phyloP scores from a whole-genome alignment of 2,329 filamentous ascomycete species.

The Neofusicoccum kwambonambiense region DNA sequence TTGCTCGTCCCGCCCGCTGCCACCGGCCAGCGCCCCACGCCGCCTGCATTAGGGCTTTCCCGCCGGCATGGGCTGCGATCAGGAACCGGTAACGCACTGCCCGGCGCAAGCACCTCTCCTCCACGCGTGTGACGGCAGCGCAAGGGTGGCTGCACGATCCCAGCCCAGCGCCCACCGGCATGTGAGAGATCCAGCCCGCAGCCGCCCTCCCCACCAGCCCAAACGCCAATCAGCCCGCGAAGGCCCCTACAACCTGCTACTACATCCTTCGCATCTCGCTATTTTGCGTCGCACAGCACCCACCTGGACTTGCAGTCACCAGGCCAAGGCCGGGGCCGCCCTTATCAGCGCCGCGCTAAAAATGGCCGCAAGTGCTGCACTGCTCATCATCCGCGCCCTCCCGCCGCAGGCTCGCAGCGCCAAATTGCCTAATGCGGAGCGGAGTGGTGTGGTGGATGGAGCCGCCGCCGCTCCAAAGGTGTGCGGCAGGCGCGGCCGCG shows the following conservation, averaged over 20 bases:
- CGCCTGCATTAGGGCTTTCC: background rate
- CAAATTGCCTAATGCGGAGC: background rate
- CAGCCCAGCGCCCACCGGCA: background rate
- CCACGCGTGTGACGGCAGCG: background rate
- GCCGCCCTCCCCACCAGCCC: background rate
- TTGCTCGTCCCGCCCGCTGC: background rate
- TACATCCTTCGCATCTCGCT: background rate
- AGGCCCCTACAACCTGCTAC: background rate
- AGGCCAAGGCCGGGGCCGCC: background rate
- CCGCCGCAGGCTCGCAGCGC: background rate
- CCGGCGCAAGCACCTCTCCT: background rate
- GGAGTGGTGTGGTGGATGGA: background rate
- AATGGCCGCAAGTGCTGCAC: background rate
- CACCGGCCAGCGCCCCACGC: background rate
- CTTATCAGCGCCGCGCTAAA: background rate
- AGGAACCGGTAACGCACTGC: slow-evolving; percentile 8
- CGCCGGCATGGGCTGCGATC: slow-evolving; percentile 1
- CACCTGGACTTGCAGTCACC: background rate
- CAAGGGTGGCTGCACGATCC: background rate
- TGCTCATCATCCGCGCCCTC: background rate
- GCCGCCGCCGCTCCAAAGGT: background rate
- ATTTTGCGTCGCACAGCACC: background rate
- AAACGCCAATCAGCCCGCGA: background rate
- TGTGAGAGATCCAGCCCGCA: slow-evolving; percentile 14
- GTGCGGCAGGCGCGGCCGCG: background rate